Base-by-base conservation (phyloP, 2,329 filamentous ascomycete genomes). In the Ascochyta clinopodiicola region DNA sequence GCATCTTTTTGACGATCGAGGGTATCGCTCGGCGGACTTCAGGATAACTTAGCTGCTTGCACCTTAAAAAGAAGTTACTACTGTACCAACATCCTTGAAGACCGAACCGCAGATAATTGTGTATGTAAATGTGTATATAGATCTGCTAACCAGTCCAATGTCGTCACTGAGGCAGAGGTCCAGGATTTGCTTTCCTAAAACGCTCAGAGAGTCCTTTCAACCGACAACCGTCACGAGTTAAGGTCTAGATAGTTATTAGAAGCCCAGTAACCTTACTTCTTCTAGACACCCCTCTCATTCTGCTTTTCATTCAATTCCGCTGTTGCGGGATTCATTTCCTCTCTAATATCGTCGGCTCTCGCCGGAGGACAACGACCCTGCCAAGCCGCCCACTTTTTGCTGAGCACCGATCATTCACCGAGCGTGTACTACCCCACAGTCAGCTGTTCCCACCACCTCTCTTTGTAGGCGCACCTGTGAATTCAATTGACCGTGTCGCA, bases 171-270 rank as follows among this genome's bases (percentile, higher is more conserved):
- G 40, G 34, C 24, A 29, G 15, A 24, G 34, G 44, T 17, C 45
- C 52, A 55, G 52, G 52, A 50, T 45, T 45, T 40, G 38, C 45
- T 55, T 50, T 55, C 45, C 52, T 40, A 45, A 55, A 55, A 31
- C 36, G 52, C 45, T 42, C 45, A 55, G 29, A n/a, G 4, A 36
- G 40, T 55, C 52, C 52, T 29, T 50, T 12, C 22, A 29, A 17
- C 3, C 17, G 15, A 27, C 21, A 17, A 5, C 44, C 19, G 35
- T 39, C 49, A 25, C 37, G 39, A 49, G 27, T 37, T 24, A 9
- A 35, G 29, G 21, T n/a, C 21, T 50, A 55, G 40, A 42, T 45
- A n/a, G 35, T 50, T 4, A n/a, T 5, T 7, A 25, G 21, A 36
- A 2, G 15, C 8, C 9, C 45, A 40, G 22, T 21, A 12, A 25